A percentile compares a stretch with the other conserved stretches of the same genome.
These are phyloP conservation scores for Umbelopsis sp. DNA, from an alignment of 371 early-diverging fungal species.

Conservation along the genomic window DNA sequence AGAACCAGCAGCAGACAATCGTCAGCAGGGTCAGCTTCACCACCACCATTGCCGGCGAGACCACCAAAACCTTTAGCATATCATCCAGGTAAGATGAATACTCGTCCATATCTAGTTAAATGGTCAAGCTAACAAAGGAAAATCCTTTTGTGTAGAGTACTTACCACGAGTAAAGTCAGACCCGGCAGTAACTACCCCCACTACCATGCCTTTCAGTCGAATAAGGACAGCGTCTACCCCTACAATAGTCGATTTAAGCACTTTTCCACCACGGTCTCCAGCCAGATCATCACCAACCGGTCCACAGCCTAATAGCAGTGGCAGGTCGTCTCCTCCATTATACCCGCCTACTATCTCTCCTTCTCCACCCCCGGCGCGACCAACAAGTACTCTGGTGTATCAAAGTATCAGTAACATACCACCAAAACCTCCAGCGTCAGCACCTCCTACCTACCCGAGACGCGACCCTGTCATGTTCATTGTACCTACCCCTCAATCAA, in stretches of 20 bases:
- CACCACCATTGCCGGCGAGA: conserved; percentile 35
- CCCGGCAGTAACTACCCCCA: conserved; percentile 17
- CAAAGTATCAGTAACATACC: background rate
- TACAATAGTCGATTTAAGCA: background rate
- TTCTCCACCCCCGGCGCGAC: background rate
- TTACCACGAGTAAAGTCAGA: conserved; percentile 11
- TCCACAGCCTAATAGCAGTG: background rate
- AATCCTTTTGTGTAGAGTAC: background rate
- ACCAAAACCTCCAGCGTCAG: background rate
- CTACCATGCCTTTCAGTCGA: background rate
- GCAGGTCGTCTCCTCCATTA: conserved; percentile 9
- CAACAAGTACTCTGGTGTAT: background rate
- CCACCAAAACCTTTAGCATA: conserved; percentile 27
- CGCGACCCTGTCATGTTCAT: conserved; percentile 16
- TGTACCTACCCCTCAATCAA: conserved; percentile 4
- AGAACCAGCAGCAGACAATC: background rate
- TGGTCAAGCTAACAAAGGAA: background rate
- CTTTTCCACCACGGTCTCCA: conserved; percentile 5
- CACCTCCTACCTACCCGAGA: conserved; percentile 6
- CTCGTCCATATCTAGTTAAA: background rate
- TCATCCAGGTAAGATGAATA: conserved; percentile 18
- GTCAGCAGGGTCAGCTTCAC: conserved; percentile 8
- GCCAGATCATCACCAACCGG: background rate
- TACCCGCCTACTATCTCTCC: conserved; percentile 10
- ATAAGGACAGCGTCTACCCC: background rate